These are phyloP conservation scores for Leishmania gerbilli DNA, from an alignment of 208 protist species.

Conservation along the genomic window DNA sequence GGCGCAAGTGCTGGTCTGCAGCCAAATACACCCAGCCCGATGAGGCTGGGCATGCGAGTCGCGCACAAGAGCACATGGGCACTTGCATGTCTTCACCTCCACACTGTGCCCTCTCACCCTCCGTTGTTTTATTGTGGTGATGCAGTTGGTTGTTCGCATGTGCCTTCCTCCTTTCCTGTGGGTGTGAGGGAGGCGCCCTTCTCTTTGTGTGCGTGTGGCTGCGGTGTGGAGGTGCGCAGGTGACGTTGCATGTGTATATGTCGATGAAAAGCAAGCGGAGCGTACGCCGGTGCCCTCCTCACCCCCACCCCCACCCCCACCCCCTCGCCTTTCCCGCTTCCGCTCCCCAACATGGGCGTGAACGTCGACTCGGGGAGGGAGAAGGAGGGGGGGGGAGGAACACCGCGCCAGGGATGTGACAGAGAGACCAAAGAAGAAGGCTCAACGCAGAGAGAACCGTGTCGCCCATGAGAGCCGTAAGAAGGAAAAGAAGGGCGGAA, in stretches of 20 bases:
- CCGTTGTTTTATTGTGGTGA: background rate
- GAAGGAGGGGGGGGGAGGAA: background rate
- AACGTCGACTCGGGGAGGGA: background rate
- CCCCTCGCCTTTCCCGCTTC: background rate
- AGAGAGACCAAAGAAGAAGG: background rate
- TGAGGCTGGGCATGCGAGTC: background rate
- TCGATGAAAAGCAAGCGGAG: background rate
- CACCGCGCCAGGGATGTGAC: background rate
- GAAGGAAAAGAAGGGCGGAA: no score
- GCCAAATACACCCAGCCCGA: background rate
- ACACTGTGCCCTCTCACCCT: background rate
- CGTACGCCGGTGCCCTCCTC: background rate
- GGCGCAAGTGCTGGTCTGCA: background rate
- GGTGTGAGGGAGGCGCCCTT: background rate
- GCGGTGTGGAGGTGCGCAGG: background rate
- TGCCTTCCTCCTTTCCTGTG: background rate
- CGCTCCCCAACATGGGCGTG: background rate
- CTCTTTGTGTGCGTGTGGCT: background rate
- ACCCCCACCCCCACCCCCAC: background rate
- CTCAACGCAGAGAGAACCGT: background rate
- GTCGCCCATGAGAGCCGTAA: background rate
- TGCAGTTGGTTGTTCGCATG: background rate
- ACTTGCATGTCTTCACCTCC: background rate
- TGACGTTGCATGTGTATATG: background rate
- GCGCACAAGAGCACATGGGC: background rate